Conservation (phyloP, 371 early-diverging fungal species). For the Mortierella sp. region DNA sequence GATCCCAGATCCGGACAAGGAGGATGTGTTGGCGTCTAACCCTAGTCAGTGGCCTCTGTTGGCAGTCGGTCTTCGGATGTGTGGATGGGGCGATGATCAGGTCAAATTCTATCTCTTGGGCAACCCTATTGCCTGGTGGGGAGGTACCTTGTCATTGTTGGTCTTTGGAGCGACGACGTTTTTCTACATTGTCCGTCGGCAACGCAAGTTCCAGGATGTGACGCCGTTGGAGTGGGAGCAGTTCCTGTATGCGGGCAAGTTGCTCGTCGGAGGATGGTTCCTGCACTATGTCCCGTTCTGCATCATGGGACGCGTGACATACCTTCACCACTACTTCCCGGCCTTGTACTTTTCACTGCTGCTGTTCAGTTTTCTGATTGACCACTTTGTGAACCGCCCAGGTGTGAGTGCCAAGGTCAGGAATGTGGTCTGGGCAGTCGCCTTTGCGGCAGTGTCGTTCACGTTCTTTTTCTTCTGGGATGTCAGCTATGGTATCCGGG, state of each 20-base stretch:
- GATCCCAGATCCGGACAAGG: slow-evolving; percentile 96
- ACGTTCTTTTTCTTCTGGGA: slow-evolving; percentile 87
- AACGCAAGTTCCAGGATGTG: slow-evolving; percentile 79
- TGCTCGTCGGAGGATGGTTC: slow-evolving; percentile 92
- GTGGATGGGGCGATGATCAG: slow-evolving; percentile 92
- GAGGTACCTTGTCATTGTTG: slow-evolving; percentile 77
- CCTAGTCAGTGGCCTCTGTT: slow-evolving; percentile 98
- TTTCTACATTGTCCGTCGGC: slow-evolving; percentile 76
- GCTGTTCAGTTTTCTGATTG: slow-evolving; percentile 78
- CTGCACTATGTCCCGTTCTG: slow-evolving; percentile 98
- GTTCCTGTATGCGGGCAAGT: slow-evolving; percentile 78
- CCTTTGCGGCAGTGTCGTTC: slow-evolving; percentile 61
- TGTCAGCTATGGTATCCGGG: slow-evolving; percentile 90
- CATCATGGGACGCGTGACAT: slow-evolving; percentile 98
- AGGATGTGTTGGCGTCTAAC: slow-evolving; percentile 88
- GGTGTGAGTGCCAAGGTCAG: slow-evolving; percentile 38
- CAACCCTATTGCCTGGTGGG: slow-evolving; percentile 98
- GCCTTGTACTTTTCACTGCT: slow-evolving; percentile 96
- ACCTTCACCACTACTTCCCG: slow-evolving; percentile 99
- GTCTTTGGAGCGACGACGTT: slow-evolving; percentile 61
- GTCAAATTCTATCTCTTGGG: slow-evolving; percentile 97
- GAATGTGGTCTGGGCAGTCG: slow-evolving; percentile 61
- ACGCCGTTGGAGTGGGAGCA: slow-evolving; percentile 76
- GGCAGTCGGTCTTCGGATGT: slow-evolving; percentile 96
- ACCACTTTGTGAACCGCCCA: slow-evolving; percentile 68